Evolutionary conservation across 148 eudicot species (phyloP), one percentile per base, ranked within the genome.

Genomic region (Persicaria tinctoria): DNA sequence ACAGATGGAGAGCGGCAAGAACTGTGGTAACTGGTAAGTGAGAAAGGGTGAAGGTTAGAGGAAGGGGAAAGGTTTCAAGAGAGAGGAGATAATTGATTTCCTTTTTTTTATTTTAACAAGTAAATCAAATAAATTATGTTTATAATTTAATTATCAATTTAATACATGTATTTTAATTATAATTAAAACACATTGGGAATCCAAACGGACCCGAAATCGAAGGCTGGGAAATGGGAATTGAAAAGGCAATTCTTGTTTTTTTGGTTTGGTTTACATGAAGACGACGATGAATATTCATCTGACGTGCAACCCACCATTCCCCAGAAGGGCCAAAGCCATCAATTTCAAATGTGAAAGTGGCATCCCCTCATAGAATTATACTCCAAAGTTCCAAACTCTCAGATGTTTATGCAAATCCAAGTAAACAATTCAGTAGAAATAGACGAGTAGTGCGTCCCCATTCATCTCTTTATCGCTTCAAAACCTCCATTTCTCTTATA

Each of bases 391-490:
- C 2, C 14, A 41, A 27, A 7, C 32, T 7, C 20, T 57, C 17
- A 12, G 63, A 32, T 32, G 45, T 38, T 66, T 13, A 66, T 66
- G 70, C 18, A 66, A 66, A 41, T 47, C 14, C 17, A 27, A 66
- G 38, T 11, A 32, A 32, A 32, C 41, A 32, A 5, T 41, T 66
- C 47, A 66, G 70, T 41, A 66, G 70, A 46, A 9, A 64, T 12
- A 59, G 8, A 10, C 13, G 47, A 64, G 41, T 64, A 66, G 70
- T 66, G 70, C 70, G 38, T 66, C 70, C 70, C 70, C 70, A 66
- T 66, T 66, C 47, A 41, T 14, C 48, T 41, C 20, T 27, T 46
- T 46, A 64, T 46, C 47, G 70, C 70, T 64, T 64, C 70, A 63
- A 64, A 64, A 8, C 7, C 69, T 10, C 44, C 69, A 18, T 20